Base-by-base conservation (phyloP, 495 filamentous ascomycete genomes). In the Aspergillus affinis region DNA sequence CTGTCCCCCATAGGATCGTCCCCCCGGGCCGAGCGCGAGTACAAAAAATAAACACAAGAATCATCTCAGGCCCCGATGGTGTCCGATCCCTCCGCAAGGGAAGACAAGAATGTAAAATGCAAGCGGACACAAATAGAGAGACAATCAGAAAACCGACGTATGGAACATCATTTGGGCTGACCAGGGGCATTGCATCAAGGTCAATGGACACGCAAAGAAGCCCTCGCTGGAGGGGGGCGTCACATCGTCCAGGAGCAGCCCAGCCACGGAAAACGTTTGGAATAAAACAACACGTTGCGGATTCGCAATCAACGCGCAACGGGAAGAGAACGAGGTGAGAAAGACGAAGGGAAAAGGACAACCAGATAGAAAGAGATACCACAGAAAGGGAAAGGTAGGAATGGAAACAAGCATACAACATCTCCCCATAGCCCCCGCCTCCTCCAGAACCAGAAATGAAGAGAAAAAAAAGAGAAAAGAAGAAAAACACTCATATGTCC, bases 101-200 rank as follows among this genome's bases (percentile, higher is more conserved):
- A 59, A 30, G 53, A 46, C 17, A 60, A 17, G 19, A 57, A 61
- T 47, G 50, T 57, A 59, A 29, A 49, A 41, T 30, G 55, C n/a
- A 53, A 45, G 23, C 23, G 6, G 21, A 52, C 21, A 52, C 26
- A 29, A 30, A 27, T 23, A 52, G 36, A 60, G 46, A 53, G 27
- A 61, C 54, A 59, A 61, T 47, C 61, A 59, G 52, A 63, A 23
- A 62, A 57, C 59, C 49, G 59, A 63, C 65, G 59, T 64, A 64
- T 62, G 55, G 52, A 58, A 62, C 59, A 54, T 62, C 48, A 44
- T 51, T 41, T 15, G 51, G 55, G 58, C 41, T 54, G 55, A 59
- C 64, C 54, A 59, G 57, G 60, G 59, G 53, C 53, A 48, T 15
- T 10, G 36, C 6, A n/a, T 45, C 48, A 44, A 12, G 48, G 44